Base-by-base conservation (phyloP, 2,329 filamentous ascomycete genomes). In the Dryadomyces sulphureus region DNA sequence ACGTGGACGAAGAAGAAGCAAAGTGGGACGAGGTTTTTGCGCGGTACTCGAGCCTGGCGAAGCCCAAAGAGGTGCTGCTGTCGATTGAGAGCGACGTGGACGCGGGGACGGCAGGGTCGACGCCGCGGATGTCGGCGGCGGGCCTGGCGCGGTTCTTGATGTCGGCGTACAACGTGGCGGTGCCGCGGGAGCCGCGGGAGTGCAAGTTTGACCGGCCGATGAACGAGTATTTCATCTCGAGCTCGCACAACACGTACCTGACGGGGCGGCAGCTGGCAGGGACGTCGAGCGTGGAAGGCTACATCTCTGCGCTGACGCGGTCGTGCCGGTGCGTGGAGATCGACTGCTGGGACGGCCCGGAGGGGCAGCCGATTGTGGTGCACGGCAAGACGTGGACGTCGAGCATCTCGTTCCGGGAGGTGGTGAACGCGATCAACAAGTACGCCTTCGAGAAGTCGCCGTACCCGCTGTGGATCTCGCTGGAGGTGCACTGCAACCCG, bases 151-250 rank as follows among this genome's bases (percentile, higher is more conserved):
- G 77, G 11, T 94, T 83, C 56, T 66, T 94, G 12, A 75, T 79
- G 14, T 94, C 86, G 0, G 74, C 75, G 39, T 73, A 79, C 54
- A 94, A 93, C 57, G 70, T 77, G 2, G 71, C 84, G 2, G 72
- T 87, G 38, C 65, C 73, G 24, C 72, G 74, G 38, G 70, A 74
- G 50, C 73, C 76, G n/a, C 63, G 73, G 12, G 65, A 77, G 24
- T 77, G 79, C 46, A 68, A 68, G 6, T 76, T 95, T 46, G 79
- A 94, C 57, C 78, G 84, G 21, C 92, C 92, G 0, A 68, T 96
- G 60, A 94, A 94, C 59, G 90, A 96, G 59, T 98, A 98, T 63
- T 95, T 88, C 67, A 92, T 98, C 54, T 96, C 90, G 1, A 95
- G 89, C 66, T 96, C 92, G 1, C 92, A 98, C 70, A 98, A 98